phyloP scores from a whole-genome alignment of 352 stramenopile species.

The Plasmopara muralis region DNA sequence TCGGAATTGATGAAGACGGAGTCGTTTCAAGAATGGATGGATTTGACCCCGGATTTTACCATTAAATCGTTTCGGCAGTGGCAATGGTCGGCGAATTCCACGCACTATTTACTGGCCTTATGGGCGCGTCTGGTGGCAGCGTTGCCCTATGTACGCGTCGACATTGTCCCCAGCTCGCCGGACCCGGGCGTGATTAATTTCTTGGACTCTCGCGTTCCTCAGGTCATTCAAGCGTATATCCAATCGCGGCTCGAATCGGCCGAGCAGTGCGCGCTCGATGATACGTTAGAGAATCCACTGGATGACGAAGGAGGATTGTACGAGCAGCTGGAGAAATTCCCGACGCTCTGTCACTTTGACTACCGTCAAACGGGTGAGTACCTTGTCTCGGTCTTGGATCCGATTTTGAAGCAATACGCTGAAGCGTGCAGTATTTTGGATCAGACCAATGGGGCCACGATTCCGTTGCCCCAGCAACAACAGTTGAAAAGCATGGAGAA shows the following conservation, averaged over 20 bases:
- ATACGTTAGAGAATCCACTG: constrained; percentile 92
- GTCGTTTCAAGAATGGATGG: constrained; percentile 96
- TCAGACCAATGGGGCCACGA: constrained; percentile 37
- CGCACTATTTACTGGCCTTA: constrained; percentile 96
- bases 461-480: constrained; percentile 40
- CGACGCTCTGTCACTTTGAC: constrained; percentile 95
- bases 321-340: constrained; percentile 96
- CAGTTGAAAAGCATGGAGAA: constrained; percentile 87
- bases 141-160: constrained; percentile 92
- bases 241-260: constrained; percentile 93
- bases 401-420: constrained; percentile 91
- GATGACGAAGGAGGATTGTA: constrained; percentile 95
- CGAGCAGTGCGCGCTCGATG: constrained; percentile 90
- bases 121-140: constrained; percentile 95
- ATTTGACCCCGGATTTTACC: constrained; percentile 94
- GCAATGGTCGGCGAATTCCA: constrained; percentile 92
- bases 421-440: constrained; percentile 81
- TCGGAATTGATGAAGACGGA: constrained; percentile 96
- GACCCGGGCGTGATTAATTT: constrained; percentile 48
- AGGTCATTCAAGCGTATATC: constrained; percentile 94
- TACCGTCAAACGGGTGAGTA: constrained; percentile 92
- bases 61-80: constrained; percentile 95
- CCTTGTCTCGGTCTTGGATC: constrained; percentile 92
- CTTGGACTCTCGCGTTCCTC: constrained; percentile 62
- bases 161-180: constrained; percentile 47